A percentile compares a stretch with the other conserved stretches of the same genome.
Evolutionary conservation across 345 rosid genomes (phyloP).

Genomic region (Bruguiera sexangula): DNA sequence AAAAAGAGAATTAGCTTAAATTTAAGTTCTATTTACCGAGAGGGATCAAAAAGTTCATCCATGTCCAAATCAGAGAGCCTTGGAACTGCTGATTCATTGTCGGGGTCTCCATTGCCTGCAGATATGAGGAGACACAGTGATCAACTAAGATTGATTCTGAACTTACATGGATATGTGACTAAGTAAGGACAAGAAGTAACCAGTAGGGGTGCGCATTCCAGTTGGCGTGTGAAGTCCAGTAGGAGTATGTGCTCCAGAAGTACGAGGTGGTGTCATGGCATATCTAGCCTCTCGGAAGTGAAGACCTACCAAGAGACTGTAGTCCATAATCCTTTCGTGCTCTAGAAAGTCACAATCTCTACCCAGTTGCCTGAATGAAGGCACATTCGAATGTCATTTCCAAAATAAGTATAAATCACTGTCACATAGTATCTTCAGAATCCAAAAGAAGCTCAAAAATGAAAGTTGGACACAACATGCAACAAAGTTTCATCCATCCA

Average conservation of each 20-base stretch:
- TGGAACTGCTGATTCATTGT: slow-evolving; percentile 30
- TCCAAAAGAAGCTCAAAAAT: not conserved
- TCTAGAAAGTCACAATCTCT: slow-evolving; percentile 92
- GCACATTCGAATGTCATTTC: not conserved
- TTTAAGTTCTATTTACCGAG: slow-evolving; percentile 43
- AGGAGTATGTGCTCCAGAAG: slow-evolving; percentile 55
- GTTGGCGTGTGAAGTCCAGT: slow-evolving; percentile 33
- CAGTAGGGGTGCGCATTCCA: slow-evolving; percentile 17
- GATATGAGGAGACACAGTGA: slow-evolving; percentile 3
- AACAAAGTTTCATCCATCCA: no score
- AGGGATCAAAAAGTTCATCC: slow-evolving; percentile 57
- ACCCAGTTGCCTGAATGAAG: slow-evolving; percentile 77
- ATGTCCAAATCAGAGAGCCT: slow-evolving; percentile 54
- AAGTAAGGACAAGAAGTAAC: slow-evolving; percentile 30
- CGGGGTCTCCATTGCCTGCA: slow-evolving; percentile 47
- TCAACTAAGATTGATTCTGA: slow-evolving; percentile 20
- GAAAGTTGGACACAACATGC: no score
- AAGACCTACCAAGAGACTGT: slow-evolving; percentile 84
- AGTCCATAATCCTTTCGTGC: slow-evolving; percentile 95
- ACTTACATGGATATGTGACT: not conserved
- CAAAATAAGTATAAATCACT: not conserved
- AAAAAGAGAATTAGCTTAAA: not conserved
- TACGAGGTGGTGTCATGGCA: slow-evolving; percentile 33
- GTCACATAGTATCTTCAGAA: not conserved
- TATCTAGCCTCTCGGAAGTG: slow-evolving; percentile 69